These are phyloP conservation scores for Suhomyces guaymorum DNA, from an alignment of 1,139 yeast genomes.

Conservation along the genomic window DNA sequence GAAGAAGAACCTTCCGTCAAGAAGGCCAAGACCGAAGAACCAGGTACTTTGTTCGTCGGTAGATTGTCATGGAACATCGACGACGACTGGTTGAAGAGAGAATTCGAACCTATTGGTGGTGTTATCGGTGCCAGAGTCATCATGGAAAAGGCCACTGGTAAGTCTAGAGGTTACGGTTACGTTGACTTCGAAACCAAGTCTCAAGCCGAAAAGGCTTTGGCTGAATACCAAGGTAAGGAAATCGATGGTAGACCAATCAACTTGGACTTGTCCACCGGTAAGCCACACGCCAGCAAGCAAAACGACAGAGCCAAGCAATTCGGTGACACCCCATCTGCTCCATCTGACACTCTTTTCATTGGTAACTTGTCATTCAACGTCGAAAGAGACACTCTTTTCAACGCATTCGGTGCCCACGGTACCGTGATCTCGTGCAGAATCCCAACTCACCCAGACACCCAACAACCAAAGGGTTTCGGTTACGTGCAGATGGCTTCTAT, in stretches of 20 bases:
- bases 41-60: slow-evolving; percentile 92
- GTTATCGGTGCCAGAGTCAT: slow-evolving; percentile 88
- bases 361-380: slow-evolving; percentile 95
- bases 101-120: slow-evolving; percentile 82
- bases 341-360: slow-evolving; percentile 92
- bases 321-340: slow-evolving; percentile 88
- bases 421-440: slow-evolving; percentile 83
- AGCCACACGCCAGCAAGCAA: slow-evolving; percentile 59
- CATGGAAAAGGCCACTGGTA: slow-evolving; percentile 88
- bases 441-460: slow-evolving; percentile 98
- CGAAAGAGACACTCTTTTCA: slow-evolving; percentile 73
- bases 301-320: slow-evolving; percentile 80
- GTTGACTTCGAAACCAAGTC: slow-evolving; percentile 83
- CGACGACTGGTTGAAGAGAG: slow-evolving; percentile 87
- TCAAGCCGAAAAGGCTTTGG: slow-evolving; percentile 85
- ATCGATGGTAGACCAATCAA: slow-evolving; percentile 96
- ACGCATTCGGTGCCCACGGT: slow-evolving; percentile 75
- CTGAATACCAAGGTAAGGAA: slow-evolving; percentile 86
- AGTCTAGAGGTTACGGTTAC: slow-evolving; percentile 97
- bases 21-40: slow-evolving; percentile 50
- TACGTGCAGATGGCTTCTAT: slow-evolving; percentile 86
- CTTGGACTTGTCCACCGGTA: slow-evolving; percentile 86
- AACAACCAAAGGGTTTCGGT: slow-evolving; percentile 98
- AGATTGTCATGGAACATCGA: slow-evolving; percentile 97
- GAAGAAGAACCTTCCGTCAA: slow-evolving; percentile 38